A percentile compares a stretch with the other conserved stretches of the same genome.
Conservation (phyloP, 371 early-diverging fungal genomes). For the Syncephalastrum monosporum region DNA sequence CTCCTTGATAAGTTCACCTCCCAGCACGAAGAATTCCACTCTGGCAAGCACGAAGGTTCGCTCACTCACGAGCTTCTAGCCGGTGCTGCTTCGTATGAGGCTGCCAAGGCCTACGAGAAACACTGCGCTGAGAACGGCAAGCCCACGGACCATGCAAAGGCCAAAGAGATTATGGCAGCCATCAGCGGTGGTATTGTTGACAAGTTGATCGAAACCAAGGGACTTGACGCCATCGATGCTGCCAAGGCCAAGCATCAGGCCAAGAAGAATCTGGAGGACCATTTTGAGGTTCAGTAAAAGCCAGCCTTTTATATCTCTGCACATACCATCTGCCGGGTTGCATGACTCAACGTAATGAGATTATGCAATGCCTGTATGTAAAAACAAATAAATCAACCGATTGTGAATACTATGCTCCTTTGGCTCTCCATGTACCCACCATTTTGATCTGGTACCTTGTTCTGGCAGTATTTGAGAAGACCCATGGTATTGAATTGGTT, state of each 20-base stretch:
- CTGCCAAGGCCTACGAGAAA: constrained; percentile 38
- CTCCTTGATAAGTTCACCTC: constrained; percentile 8
- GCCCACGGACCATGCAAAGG: constrained; percentile 33
- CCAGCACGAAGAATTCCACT: constrained; percentile 9
- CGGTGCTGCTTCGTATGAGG: constrained; percentile 30
- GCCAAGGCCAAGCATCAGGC: constrained; percentile 9
- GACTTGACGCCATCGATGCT: constrained; percentile 8
- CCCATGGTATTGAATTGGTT: too few relatives aligned
- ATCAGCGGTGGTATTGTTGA: constrained; percentile 45
- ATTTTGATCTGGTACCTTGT: too few relatives aligned
- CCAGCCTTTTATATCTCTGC: too few relatives aligned
- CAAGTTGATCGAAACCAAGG: constrained; percentile 11
- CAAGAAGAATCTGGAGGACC: too few relatives aligned
- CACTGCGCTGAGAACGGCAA: constrained; percentile 40
- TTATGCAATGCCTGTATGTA: too few relatives aligned
- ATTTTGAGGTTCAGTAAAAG: too few relatives aligned
- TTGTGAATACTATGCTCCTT: too few relatives aligned
- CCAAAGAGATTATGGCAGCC: constrained; percentile 47
- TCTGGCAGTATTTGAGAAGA: too few relatives aligned
- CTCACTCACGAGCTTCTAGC: constrained; percentile 27
- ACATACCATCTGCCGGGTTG: too few relatives aligned
- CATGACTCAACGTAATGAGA: too few relatives aligned
- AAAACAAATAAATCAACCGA: too few relatives aligned
- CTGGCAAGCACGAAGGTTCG: constrained; percentile 16
- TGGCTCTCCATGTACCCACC: too few relatives aligned